Base-by-base conservation (phyloP, 306 rosid species). In the Malus orientalis region DNA sequence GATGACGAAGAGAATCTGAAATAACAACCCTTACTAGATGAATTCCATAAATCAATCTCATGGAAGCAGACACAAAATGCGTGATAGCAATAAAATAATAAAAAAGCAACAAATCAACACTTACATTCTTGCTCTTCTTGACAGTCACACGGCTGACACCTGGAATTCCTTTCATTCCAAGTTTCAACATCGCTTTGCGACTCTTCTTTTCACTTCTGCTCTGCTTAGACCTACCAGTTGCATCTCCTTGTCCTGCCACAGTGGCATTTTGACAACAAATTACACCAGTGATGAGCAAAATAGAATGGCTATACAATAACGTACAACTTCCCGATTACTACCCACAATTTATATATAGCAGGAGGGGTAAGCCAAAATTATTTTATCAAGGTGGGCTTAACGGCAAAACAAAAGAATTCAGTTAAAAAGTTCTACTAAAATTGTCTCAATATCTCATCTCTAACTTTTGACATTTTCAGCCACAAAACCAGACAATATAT, bases 171-270 rank as follows among this genome's bases (percentile, higher is more conserved):
- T 83, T 93, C 98, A 91, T 91, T 67, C 98, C 96, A 49, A 93
- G 96, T 76, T 93, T 91, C 79, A 89, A 74, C 98, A 91, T 89
- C 33, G 98, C 98, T 77, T 93, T 91, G 57, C 97, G 97, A 62
- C 97, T 93, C 80, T 91, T 91, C 83, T 93, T 93, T 68, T 93
- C 97, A 30, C 98, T 93, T 85, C 96, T 88, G 60, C 91, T 91
- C 81, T 93, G 93, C 88, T 89, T 93, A 12, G 98, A 89, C 86
- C 95, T 86, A 51, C 97, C 94, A 75, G 88, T 84, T 75, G n/a
- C 87, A 58, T 90, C 98, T 55, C 93, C 96, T 8, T 73, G 76
- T 54, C 74, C 81, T 79, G 74, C 68, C 42, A 22, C 30, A 63
- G 22, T 16, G 13, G 18, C 42, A 63, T 29, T 16, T 15, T 4